Percentiles rank a stretch among this genome's conserved stretches.
These are phyloP conservation scores for Blastobotrys elegans DNA, from an alignment of 1,139 yeast genomes.

Conservation along the genomic window DNA sequence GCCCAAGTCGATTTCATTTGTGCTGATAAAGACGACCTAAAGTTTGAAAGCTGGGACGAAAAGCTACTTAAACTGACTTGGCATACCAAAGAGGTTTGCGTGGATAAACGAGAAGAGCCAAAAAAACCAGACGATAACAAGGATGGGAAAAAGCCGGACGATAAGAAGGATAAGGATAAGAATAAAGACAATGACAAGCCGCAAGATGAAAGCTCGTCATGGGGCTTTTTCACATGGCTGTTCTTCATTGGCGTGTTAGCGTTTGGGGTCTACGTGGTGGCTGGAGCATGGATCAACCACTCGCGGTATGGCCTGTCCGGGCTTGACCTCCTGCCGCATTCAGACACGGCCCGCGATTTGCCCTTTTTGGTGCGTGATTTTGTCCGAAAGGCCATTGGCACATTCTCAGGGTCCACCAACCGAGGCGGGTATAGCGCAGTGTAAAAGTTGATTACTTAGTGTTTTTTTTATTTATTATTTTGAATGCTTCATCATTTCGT, in stretches of 20 bases:
- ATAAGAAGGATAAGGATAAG: conserved; percentile 9
- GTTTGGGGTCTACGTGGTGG: conserved; percentile 66
- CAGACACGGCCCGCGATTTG: conserved; percentile 61
- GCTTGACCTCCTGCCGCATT: conserved; percentile 41
- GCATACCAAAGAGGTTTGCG: conserved; percentile 42
- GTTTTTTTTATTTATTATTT: neutral
- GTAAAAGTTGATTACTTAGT: conserved; percentile 29
- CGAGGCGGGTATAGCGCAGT: conserved; percentile 94
- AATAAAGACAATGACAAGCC: conserved; percentile 9
- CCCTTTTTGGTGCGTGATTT: conserved; percentile 76
- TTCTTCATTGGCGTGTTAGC: conserved; percentile 52
- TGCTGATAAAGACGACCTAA: conserved; percentile 28
- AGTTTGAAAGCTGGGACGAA: conserved; percentile 36
- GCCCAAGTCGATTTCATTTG: conserved; percentile 55
- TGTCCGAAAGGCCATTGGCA: conserved; percentile 60
- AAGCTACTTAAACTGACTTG: conserved; percentile 31
- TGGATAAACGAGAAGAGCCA: conserved; percentile 29
- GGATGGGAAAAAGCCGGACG: conserved; percentile 8
- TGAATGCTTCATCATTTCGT: conserved; percentile 31
- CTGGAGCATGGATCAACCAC: conserved; percentile 71
- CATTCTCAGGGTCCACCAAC: conserved; percentile 67
- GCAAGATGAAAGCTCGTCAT: conserved; percentile 28
- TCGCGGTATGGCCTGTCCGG: conserved; percentile 37
- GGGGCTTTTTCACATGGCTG: conserved; percentile 39
- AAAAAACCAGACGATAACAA: conserved; percentile 14